phyloP scores from a whole-genome alignment of 2,329 filamentous ascomycete species.

The Ascochyta pisi region DNA sequence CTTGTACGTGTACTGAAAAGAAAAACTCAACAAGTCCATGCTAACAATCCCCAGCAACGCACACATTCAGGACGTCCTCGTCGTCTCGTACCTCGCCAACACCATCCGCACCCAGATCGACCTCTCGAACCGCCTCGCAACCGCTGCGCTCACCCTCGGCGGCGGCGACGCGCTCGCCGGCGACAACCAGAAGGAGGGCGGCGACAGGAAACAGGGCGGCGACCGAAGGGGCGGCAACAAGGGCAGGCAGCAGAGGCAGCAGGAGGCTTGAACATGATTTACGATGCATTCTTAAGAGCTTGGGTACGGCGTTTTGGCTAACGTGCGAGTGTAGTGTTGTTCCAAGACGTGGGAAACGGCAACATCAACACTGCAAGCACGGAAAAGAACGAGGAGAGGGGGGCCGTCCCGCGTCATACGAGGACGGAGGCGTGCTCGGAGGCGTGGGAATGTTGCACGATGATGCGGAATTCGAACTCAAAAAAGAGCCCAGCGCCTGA shows the following conservation, averaged over 20 bases:
- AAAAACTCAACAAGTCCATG: slow-evolving; percentile 2
- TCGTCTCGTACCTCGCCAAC: slow-evolving; percentile 98
- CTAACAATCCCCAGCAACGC: slow-evolving; percentile 73
- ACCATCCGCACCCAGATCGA: slow-evolving; percentile 99
- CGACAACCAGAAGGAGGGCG: slow-evolving; percentile 44
- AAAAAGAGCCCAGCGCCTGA: neutral
- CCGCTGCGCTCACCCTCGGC: slow-evolving; percentile 59
- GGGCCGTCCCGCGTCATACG: neutral
- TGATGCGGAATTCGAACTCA: neutral
- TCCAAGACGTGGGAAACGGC: slow-evolving; percentile 7
- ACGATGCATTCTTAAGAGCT: slow-evolving; percentile 24
- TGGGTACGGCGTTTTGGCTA: slow-evolving; percentile 31
- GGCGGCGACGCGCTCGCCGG: slow-evolving; percentile 47
- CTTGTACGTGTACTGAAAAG: slow-evolving; percentile 65
- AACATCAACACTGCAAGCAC: slow-evolving; percentile 13
- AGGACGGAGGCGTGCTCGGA: slow-evolving; percentile 7
- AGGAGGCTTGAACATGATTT: slow-evolving; percentile 40
- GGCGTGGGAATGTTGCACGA: slow-evolving; percentile 8
- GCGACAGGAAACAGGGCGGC: slow-evolving; percentile 38
- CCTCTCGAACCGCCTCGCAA: slow-evolving; percentile 91
- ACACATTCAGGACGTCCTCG: slow-evolving; percentile 98
- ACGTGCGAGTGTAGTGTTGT: slow-evolving; percentile 20
- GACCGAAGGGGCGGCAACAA: slow-evolving; percentile 42
- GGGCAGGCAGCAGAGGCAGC: slow-evolving; percentile 43
- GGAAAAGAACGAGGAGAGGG: slow-evolving; percentile 8